Base-by-base conservation (phyloP, 2,329 filamentous ascomycete genomes). In the Colletotrichum incanum region DNA sequence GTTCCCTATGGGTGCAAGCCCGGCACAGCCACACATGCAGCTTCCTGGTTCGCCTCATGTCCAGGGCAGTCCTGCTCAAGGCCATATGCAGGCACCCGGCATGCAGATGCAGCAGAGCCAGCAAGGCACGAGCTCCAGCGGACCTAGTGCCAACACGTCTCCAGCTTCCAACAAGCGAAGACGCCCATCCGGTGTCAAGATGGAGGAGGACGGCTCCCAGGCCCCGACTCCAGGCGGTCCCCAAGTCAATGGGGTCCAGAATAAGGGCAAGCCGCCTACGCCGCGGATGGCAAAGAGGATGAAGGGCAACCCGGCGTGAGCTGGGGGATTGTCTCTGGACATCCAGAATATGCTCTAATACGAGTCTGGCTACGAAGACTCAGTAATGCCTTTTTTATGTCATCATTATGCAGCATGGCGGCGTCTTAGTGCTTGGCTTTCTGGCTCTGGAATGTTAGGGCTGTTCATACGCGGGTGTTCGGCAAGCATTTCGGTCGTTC, bases 61-160 rank as follows among this genome's bases (percentile, higher is more conserved):
- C 67, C 81, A 88, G 54, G 87, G 89, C 65, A 92, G 89, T 78
- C 91, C 91, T 11, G 90, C 89, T 23, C 87, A 88, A 18, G 89
- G 88, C 20, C 85, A 88, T 64, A 91, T 92, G 86, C 89, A 91
- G 79, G 89, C 90, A 63, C 90, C 90, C 28, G 85, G 86, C 73
- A 93, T 93, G 91, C 89, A 91, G 79, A 83, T 90, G 72, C 90
- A 93, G 78, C 89, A 90, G 74, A 92, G 90, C 78, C 91, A 92
- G 79, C 91, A 93, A 78, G 91, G 91, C 49, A 91, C 90, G 41
- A 90, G 84, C 79, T 92, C 90, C 12, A 90, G 89, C 78, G 91
- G 90, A 1, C 90, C 90, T 8, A 92, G 90, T 77, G 90, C 91
- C 68, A 93, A 92, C 81, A 93, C 91, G 6, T 91, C 89, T 41